A percentile compares a stretch with the other conserved stretches of the same genome.
These are phyloP conservation scores for Rhododendron henanense DNA, from an alignment of 148 eudicot genomes.

Conservation along the genomic window DNA sequence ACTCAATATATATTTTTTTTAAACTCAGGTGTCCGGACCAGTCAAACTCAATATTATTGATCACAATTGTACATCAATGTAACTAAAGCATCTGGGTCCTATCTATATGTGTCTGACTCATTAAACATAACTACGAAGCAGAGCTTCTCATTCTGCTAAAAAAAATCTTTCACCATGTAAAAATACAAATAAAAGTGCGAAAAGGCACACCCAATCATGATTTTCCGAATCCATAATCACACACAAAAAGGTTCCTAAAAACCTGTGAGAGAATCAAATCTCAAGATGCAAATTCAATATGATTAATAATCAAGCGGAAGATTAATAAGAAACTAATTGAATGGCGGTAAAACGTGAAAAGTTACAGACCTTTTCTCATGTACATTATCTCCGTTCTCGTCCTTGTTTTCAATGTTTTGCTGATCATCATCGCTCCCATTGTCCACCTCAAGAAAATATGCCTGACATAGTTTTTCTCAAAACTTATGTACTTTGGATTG, in stretches of 20 bases:
- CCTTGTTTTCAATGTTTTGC: slow-evolving; percentile 31
- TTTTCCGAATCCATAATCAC: neutral
- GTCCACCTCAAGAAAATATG: slow-evolving; percentile 84
- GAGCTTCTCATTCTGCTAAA: neutral
- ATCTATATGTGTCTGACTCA: neutral
- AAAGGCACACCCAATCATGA: neutral
- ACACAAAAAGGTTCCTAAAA: neutral
- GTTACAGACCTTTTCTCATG: slow-evolving; percentile 51
- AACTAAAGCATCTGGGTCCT: neutral
- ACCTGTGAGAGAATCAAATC: neutral
- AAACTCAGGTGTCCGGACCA: neutral
- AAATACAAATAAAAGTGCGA: neutral
- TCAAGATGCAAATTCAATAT: neutral
- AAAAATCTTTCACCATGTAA: neutral
- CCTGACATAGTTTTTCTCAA: slow-evolving; percentile 31
- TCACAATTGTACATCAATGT: neutral
- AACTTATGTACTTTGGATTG: neutral
- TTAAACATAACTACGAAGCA: neutral
- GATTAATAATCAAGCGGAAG: neutral
- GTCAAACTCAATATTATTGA: neutral
- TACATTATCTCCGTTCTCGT: slow-evolving; percentile 30
- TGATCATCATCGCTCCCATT: slow-evolving; percentile 56
- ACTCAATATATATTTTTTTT: neutral
- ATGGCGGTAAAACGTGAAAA: neutral
- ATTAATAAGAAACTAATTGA: neutral